These are phyloP conservation scores for Arthroderma sp. DNA, from an alignment of 2,329 filamentous ascomycete genomes.

Conservation along the genomic window DNA sequence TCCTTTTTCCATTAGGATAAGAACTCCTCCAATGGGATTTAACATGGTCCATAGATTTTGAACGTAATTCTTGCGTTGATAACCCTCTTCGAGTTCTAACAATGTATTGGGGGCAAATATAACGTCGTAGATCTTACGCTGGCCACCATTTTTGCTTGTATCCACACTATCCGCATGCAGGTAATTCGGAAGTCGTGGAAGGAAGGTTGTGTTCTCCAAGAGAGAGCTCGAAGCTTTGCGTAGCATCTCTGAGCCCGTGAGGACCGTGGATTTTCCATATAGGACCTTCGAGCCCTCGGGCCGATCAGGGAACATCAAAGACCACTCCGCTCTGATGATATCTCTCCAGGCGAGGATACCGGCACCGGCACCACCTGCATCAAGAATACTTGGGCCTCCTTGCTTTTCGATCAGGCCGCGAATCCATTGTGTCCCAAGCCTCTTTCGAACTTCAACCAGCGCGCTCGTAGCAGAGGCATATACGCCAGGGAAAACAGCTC, in stretches of 20 bases:
- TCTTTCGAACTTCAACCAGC: constrained; percentile 47
- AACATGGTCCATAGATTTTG: constrained; percentile 84
- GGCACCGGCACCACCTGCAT: constrained; percentile 50
- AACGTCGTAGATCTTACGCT: constrained; percentile 71
- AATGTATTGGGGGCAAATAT: constrained; percentile 81
- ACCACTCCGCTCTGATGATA: constrained; percentile 69
- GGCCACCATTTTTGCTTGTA: constrained; percentile 29
- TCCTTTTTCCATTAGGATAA: constrained; percentile 83
- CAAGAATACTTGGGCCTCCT: constrained; percentile 45
- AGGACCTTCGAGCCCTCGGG: constrained; percentile 34
- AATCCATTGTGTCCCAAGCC: constrained; percentile 47
- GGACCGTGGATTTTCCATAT: constrained; percentile 63
- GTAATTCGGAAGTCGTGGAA: constrained; percentile 84
- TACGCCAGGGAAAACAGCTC: constrained; percentile 47
- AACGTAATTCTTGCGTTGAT: constrained; percentile 62
- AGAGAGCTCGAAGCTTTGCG: constrained; percentile 63
- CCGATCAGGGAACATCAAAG: constrained; percentile 43
- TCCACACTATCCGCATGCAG: constrained; percentile 39
- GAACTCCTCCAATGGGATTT: constrained; percentile 68
- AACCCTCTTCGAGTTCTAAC: constrained; percentile 61
- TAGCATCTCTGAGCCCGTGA: constrained; percentile 63
- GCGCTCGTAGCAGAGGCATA: constrained; percentile 46
- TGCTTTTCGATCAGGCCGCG: constrained; percentile 42
- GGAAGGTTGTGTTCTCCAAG: constrained; percentile 78
- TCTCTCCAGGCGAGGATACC: constrained; percentile 53